Conservation (phyloP, 768 basidiomycete genomes). For the Butyriboletus loyo region DNA sequence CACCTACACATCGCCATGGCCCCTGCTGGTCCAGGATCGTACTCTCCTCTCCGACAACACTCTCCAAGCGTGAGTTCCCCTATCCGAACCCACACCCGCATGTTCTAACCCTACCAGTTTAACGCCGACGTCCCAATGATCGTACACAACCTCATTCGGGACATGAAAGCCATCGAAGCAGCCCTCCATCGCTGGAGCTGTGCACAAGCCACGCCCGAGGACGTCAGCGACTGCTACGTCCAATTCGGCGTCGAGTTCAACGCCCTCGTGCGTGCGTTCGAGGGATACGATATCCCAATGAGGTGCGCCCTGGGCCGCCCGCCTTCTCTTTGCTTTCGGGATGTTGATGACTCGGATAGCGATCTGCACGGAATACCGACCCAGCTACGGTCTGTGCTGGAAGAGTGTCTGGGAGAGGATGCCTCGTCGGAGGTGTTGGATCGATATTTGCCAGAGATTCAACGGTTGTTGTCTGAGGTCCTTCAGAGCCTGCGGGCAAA, state of each 20-base stretch:
- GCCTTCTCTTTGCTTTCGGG: background rate
- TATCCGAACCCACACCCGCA: background rate
- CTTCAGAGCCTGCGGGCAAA: slow-evolving; percentile 42
- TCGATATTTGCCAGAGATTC: slow-evolving; percentile 38
- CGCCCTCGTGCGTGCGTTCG: slow-evolving; percentile 70
- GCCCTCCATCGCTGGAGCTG: slow-evolving; percentile 66
- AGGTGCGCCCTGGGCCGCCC: slow-evolving; percentile 56
- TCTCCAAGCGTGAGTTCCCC: background rate
- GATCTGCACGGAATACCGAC: slow-evolving; percentile 40
- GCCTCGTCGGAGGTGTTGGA: slow-evolving; percentile 34
- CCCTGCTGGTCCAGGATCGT: slow-evolving; percentile 13
- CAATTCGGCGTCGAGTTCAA: slow-evolving; percentile 89
- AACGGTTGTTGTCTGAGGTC: slow-evolving; percentile 35
- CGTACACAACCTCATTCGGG: slow-evolving; percentile 68
- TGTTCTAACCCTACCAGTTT: background rate
- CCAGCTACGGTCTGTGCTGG: slow-evolving; percentile 38
- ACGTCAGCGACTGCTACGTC: slow-evolving; percentile 90
- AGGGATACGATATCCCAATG: slow-evolving; percentile 68
- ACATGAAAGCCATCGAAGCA: slow-evolving; percentile 82
- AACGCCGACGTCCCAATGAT: slow-evolving; percentile 51
- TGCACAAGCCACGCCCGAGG: slow-evolving; percentile 52
- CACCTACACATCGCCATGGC: slow-evolving; percentile 5
- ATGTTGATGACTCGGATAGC: slow-evolving; percentile 21
- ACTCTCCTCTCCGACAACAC: background rate
- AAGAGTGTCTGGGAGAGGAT: slow-evolving; percentile 43